Conservation (phyloP, 306 rosid genomes). For the Cotoneaster glaucophyllus region DNA sequence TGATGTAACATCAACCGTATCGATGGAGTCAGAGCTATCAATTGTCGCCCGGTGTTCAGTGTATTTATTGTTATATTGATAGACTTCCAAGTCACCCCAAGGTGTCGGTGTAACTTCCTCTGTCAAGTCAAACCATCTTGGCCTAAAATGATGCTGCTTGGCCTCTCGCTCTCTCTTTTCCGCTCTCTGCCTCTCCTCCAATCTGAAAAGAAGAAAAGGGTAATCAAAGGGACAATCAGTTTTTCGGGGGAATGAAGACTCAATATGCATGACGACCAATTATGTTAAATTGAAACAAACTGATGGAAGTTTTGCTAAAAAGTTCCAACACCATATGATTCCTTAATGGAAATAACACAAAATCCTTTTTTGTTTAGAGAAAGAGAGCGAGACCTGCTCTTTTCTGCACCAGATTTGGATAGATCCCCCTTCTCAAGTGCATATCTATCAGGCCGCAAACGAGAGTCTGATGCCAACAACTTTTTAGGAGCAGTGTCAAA, state of each 20-base stretch:
- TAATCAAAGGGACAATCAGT: background rate
- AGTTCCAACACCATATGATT: background rate
- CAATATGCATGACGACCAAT: background rate
- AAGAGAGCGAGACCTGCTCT: constrained; percentile 48
- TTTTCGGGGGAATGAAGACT: background rate
- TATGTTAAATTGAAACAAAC: background rate
- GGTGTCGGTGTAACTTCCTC: constrained; percentile 78
- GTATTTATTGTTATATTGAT: constrained; percentile 68
- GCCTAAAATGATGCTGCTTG: constrained; percentile 42
- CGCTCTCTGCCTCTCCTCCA: constrained; percentile 93
- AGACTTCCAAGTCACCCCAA: constrained; percentile 92
- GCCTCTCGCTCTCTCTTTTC: constrained; percentile 71
- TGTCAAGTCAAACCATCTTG: constrained; percentile 83
- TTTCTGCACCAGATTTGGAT: constrained; percentile 80
- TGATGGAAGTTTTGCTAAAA: background rate
- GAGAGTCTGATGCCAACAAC: constrained; percentile 85
- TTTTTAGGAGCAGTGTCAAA: constrained; percentile 69
- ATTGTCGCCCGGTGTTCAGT: constrained; percentile 45
- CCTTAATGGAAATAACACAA: background rate
- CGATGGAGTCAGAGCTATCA: constrained; percentile 38
- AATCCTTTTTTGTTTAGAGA: background rate
- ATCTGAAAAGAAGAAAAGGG: constrained; percentile 22
- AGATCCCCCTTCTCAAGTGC: constrained; percentile 85
- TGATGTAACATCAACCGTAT: constrained; percentile 37
- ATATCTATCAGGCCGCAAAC: constrained; percentile 85